These are phyloP conservation scores for Corymbia calophylla DNA, from an alignment of 441 rosid genomes.

Conservation along the genomic window DNA sequence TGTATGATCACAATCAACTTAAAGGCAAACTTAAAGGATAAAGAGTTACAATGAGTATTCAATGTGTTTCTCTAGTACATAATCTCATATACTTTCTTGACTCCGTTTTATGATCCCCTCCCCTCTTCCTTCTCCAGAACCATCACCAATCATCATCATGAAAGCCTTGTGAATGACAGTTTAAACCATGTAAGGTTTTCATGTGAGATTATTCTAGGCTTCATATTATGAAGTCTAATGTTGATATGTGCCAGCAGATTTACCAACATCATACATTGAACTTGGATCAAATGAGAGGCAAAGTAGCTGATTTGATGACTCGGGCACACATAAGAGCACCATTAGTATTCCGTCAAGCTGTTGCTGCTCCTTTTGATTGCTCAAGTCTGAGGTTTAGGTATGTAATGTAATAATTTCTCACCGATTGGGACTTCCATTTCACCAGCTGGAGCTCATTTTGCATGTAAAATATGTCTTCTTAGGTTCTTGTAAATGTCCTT, in stretches of 20 bases:
- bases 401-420: background rate
- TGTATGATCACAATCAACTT: background rate
- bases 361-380: background rate
- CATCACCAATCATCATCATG: background rate
- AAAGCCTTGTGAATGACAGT: background rate
- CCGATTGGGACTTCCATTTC: background rate
- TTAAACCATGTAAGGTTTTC: background rate
- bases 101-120: background rate
- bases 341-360: background rate
- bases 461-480: background rate
- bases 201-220: background rate
- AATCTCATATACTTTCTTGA: background rate
- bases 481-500: background rate
- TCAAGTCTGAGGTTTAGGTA: background rate
- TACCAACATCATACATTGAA: background rate
- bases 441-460: background rate
- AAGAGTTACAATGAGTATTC: background rate
- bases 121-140: background rate
- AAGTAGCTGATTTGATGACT: background rate
- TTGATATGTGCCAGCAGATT: background rate
- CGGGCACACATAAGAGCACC: background rate
- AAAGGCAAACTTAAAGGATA: background rate
- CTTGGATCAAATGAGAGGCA: background rate
- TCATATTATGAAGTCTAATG: background rate
- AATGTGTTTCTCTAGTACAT: background rate